Evolutionary conservation across 768 basidiomycete genomes (phyloP).

Genomic region (Psilocybe cyanescens): DNA sequence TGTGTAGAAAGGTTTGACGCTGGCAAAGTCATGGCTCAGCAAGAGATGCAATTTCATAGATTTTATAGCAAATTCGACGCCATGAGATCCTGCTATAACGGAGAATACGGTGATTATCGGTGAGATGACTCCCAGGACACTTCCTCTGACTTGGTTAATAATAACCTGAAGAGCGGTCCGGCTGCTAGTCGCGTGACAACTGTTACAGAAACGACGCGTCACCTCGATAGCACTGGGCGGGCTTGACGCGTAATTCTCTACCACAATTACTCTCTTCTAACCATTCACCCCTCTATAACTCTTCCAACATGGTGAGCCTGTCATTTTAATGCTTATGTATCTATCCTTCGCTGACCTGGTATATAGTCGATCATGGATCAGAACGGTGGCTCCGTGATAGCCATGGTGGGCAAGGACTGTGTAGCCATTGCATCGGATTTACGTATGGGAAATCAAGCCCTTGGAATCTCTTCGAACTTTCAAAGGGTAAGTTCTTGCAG

Average conservation of each 20-base stretch:
- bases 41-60: background rate
- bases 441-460: constrained; percentile 84
- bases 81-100: background rate
- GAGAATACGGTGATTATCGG: background rate
- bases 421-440: constrained; percentile 98
- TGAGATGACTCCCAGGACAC: background rate
- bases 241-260: constrained; percentile 35
- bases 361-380: constrained; percentile 87
- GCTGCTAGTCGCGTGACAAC: constrained; percentile 29
- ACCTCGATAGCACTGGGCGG: constrained; percentile 26
- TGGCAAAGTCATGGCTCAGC: background rate
- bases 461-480: constrained; percentile 90
- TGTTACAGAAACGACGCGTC: constrained; percentile 43
- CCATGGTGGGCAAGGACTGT: constrained; percentile 99
- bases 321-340: background rate
- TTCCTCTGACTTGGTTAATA: background rate
- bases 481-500: constrained; percentile 69
- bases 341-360: constrained; percentile 13
- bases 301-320: constrained; percentile 43
- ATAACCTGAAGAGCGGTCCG: constrained; percentile 10
- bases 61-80: background rate
- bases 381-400: constrained; percentile 98
- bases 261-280: constrained; percentile 10
- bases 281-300: constrained; percentile 15
- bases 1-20: background rate